Evolutionary conservation across 352 stramenopile genomes (phyloP).

Genomic region (Globisporangium middletonii): DNA sequence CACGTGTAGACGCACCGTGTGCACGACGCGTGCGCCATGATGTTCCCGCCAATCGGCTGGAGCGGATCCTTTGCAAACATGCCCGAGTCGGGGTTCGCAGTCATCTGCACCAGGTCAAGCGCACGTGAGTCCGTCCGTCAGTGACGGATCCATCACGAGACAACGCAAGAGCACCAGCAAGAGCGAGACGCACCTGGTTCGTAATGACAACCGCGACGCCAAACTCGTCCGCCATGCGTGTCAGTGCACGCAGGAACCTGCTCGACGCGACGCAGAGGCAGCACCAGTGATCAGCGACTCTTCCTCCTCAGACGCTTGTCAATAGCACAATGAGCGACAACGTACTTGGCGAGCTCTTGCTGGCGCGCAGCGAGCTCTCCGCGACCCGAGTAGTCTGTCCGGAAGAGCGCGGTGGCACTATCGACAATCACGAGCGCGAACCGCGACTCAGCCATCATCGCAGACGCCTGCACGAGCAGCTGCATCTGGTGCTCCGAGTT

Average conservation of each 20-base stretch:
- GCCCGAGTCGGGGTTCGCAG: slow-evolving; percentile 81
- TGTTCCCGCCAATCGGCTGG: slow-evolving; percentile 90
- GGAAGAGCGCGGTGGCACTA: slow-evolving; percentile 96
- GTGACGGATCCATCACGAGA: background rate
- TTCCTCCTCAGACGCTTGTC: background rate
- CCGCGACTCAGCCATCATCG: slow-evolving; percentile 98
- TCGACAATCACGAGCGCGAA: slow-evolving; percentile 97
- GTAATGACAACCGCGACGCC: slow-evolving; percentile 94
- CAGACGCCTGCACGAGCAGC: slow-evolving; percentile 95
- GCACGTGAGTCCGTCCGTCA: background rate
- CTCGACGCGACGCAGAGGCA: slow-evolving; percentile 25
- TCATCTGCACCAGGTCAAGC: slow-evolving; percentile 48
- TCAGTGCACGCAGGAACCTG: slow-evolving; percentile 97
- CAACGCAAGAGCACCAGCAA: background rate
- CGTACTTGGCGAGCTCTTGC: slow-evolving; percentile 80
- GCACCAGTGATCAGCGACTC: slow-evolving; percentile 8
- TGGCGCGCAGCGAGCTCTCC: slow-evolving; percentile 96
- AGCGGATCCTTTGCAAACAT: slow-evolving; percentile 90
- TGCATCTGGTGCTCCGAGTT: slow-evolving; percentile 99
- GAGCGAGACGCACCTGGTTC: slow-evolving; percentile 54
- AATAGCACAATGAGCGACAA: slow-evolving; percentile 1
- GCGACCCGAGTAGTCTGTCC: slow-evolving; percentile 98
- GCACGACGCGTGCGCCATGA: slow-evolving; percentile 82
- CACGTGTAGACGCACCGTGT: slow-evolving; percentile 39
- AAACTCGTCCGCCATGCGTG: slow-evolving; percentile 97